Evolutionary conservation across 169 alveolate genomes (phyloP), one percentile per base, ranked within the genome.

Genomic region (Plasmodium malariae): DNA sequence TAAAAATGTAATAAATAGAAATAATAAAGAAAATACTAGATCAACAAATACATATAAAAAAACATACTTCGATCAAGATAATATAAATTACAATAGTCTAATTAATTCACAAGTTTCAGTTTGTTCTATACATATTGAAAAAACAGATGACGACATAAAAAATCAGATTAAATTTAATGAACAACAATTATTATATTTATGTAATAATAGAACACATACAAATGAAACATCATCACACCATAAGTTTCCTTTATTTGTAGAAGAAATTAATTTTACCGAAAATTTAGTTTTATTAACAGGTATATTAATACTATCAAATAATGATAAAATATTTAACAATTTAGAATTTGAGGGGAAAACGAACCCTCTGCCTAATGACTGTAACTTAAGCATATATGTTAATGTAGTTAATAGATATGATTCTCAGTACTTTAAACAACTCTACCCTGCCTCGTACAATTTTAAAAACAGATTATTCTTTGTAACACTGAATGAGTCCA

Each of bases 331-430:
- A 30, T 83, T 83, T 49, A 54, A 69, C 51, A 83, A 83, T 12
- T 55, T 67, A 67, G 91, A 83, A 21, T 83, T 83, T 69, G 91
- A 83, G 36, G 91, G 91, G 1, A 83, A 68, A 60, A 83, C 91
- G 5, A 67, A 26, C 19, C 91, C 91, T 7, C 7, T 49, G 5
- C 91, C 91, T 7, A 34, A 14, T 51, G 91, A 83, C 2, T 83
- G 91, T 32, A 83, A 83, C 68, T 32, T 83, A 40, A 51, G 85
- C 60, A 69, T 83, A 17, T 83, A 83, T 68, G 74, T 83, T 2
- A 83, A 83, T 40, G 86, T 83, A 21, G 70, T 83, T 11, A 83
- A 83, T 60, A 67, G 68, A 36, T 67, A 32, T 60, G 14, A 57
- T 59, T 54, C 55, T 68, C 91, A 83, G 2, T 68, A 68, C 37